A percentile compares a stretch with the other conserved stretches of the same genome.
phyloP scores from a whole-genome alignment of 2,329 filamentous ascomycete species.

The Exophiala viscosa region DNA sequence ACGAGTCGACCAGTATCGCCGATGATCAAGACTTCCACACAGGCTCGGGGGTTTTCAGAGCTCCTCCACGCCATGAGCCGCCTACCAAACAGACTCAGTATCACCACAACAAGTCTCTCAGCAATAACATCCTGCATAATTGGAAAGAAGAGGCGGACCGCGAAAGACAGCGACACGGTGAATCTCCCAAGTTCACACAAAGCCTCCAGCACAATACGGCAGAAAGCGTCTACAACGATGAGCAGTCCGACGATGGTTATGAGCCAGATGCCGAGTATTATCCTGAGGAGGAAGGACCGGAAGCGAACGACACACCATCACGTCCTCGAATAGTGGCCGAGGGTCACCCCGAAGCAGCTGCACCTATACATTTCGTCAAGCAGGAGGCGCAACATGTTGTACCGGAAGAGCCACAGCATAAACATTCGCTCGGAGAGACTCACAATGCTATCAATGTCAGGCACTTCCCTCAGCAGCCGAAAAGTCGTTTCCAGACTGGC shows the following conservation, averaged over 20 bases:
- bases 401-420: not conserved
- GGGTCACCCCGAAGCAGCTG: not conserved
- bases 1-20: constrained; percentile 18
- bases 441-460: too few species aligned
- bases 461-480: not conserved
- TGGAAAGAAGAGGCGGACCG: constrained; percentile 14
- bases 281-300: not conserved
- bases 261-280: constrained; percentile 16
- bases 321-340: constrained; percentile 9
- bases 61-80: not conserved
- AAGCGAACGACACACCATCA: constrained; percentile 16
- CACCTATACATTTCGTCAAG: not conserved
- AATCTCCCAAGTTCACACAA: constrained; percentile 5
- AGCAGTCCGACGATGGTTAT: constrained; percentile 9
- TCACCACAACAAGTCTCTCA: not conserved
- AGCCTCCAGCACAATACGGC: not conserved
- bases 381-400: not conserved
- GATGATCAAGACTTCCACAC: constrained; percentile 4
- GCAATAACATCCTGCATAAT: too few species aligned
- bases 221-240: not conserved
- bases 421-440: too few species aligned
- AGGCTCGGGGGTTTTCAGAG: not conserved
- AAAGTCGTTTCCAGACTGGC: constrained; percentile 15
- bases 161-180: constrained; percentile 13
- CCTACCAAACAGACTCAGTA: not conserved